These are phyloP conservation scores for Gossypium gossypioides DNA, from an alignment of 441 rosid species.

Conservation along the genomic window DNA sequence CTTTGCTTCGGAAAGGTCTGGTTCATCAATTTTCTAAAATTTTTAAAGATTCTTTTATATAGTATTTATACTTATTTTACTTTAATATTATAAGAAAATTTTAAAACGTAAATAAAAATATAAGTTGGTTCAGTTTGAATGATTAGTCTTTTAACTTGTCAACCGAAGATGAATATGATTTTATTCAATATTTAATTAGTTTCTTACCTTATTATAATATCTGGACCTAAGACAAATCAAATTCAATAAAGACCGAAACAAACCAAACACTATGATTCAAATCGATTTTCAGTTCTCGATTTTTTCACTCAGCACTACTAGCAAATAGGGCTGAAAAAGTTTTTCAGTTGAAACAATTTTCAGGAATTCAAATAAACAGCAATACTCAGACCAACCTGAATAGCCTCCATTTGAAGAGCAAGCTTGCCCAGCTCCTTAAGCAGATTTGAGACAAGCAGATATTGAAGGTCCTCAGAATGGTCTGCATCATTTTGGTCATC, in stretches of 20 bases:
- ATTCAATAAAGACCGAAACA: background rate
- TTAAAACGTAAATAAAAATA: background rate
- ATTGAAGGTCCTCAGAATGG: constrained; percentile 26
- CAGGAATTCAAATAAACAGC: background rate
- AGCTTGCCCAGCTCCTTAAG: constrained; percentile 70
- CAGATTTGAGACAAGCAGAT: constrained; percentile 42
- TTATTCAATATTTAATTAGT: background rate
- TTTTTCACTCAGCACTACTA: background rate
- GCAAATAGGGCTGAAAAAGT: background rate
- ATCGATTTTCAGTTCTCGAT: background rate
- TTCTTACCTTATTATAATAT: background rate
- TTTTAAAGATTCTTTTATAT: background rate
- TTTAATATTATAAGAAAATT: background rate
- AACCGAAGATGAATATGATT: background rate
- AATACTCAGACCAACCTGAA: constrained; percentile 44
- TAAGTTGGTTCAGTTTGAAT: background rate
- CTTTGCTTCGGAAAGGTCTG: background rate
- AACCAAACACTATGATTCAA: background rate
- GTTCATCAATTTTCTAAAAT: background rate
- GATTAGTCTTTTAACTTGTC: background rate
- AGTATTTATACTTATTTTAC: background rate
- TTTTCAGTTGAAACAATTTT: background rate
- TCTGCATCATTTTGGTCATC: constrained; percentile 26
- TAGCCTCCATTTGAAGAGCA: constrained; percentile 61
- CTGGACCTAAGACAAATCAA: background rate